These are phyloP conservation scores for Phycomyces nitens DNA, from an alignment of 192 early-diverging fungal species.

Conservation along the genomic window DNA sequence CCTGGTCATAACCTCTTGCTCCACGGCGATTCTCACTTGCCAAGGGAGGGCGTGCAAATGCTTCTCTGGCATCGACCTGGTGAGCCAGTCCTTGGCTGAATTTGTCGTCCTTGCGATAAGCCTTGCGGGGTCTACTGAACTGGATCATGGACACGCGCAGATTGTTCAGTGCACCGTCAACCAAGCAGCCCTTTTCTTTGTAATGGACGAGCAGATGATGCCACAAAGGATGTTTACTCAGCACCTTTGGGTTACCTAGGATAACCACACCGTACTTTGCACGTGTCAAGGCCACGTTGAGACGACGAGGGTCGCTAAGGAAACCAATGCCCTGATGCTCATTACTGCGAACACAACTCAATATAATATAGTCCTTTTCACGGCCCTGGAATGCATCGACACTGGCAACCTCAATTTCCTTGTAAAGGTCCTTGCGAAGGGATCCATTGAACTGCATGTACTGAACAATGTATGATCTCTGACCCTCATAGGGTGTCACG, in stretches of 20 bases:
- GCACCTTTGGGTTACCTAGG: conserved; percentile 92
- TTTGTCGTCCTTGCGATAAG: conserved; percentile 52
- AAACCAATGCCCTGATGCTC: conserved; percentile 97
- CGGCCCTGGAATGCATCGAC: conserved; percentile 99
- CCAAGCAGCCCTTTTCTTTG: conserved; percentile 84
- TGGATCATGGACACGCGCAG: conserved; percentile 88
- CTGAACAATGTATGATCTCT: conserved; percentile 90
- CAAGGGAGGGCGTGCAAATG: conserved; percentile 52
- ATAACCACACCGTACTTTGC: conserved; percentile 94
- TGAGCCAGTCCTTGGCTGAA: conserved; percentile 57
- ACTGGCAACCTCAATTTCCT: conserved; percentile 97
- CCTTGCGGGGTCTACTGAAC: conserved; percentile 69
- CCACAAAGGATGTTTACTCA: conserved; percentile 92
- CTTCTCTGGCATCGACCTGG: conserved; percentile 56
- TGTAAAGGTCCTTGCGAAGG: conserved; percentile 90
- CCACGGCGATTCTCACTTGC: conserved; percentile 46
- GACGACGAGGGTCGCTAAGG: conserved; percentile 84
- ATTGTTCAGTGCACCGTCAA: conserved; percentile 90
- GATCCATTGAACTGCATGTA: conserved; percentile 95
- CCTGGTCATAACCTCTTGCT: conserved; percentile 42
- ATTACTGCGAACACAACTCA: conserved; percentile 96
- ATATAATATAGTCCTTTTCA: conserved; percentile 99
- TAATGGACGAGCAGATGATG: conserved; percentile 92
- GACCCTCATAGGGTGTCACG: conserved; percentile 98
- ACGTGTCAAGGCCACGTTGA: conserved; percentile 87